Conservation (phyloP, 768 basidiomycete genomes). For the Psilocybe tampanensis region DNA sequence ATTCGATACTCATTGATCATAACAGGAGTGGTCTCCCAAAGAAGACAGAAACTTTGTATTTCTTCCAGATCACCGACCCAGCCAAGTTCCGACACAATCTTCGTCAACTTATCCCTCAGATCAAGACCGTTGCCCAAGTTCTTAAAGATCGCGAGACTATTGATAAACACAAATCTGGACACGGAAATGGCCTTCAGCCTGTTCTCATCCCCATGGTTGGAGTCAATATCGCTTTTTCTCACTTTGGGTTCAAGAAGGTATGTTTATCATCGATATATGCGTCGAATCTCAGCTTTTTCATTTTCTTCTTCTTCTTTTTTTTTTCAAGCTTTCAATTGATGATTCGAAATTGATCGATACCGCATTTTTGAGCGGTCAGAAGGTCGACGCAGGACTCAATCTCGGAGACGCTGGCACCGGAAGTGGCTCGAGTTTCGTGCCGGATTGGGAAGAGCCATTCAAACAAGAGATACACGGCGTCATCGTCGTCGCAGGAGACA, state of each 20-base stretch:
- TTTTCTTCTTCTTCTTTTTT: not conserved
- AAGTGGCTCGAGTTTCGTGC: slow-evolving; percentile 24
- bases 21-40: slow-evolving; percentile 55
- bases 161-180: slow-evolving; percentile 36
- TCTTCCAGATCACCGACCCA: slow-evolving; percentile 52
- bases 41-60: slow-evolving; percentile 50
- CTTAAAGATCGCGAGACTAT: slow-evolving; percentile 41
- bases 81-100: slow-evolving; percentile 44
- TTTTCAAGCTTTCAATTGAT: slow-evolving; percentile 38
- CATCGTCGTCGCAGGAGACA: slow-evolving; percentile 50
- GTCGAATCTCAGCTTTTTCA: not conserved
- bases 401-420: slow-evolving; percentile 39
- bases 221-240: slow-evolving; percentile 58
- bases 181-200: slow-evolving; percentile 20
- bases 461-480: slow-evolving; percentile 50
- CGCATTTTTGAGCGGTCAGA: slow-evolving; percentile 45
- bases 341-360: slow-evolving; percentile 39
- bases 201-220: slow-evolving; percentile 40
- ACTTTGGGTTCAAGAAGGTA: slow-evolving; percentile 46
- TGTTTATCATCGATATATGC: not conserved
- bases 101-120: slow-evolving; percentile 38
- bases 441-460: slow-evolving; percentile 55
- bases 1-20: not conserved
- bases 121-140: slow-evolving; percentile 48
- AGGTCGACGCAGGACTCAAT: slow-evolving; percentile 31